A percentile compares a stretch with the other conserved stretches of the same genome.
Conservation (phyloP, 176 grass and related monocot species). For the Melocanna baccifera region DNA sequence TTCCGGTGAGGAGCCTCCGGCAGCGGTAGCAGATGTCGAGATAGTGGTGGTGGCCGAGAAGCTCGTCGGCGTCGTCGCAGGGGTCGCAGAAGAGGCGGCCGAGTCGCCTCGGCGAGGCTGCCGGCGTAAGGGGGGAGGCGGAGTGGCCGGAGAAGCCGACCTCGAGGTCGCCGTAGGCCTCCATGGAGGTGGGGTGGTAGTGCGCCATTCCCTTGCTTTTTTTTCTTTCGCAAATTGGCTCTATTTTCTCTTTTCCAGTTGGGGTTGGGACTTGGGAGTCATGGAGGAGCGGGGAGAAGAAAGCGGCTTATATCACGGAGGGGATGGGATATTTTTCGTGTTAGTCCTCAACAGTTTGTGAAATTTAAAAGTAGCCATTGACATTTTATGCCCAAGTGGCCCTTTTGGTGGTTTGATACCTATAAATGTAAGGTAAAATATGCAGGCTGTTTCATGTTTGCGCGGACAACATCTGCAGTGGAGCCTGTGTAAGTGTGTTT, state of each 20-base stretch:
- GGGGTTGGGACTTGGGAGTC: not conserved
- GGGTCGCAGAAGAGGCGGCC: slow-evolving; percentile 62
- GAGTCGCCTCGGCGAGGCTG: slow-evolving; percentile 21
- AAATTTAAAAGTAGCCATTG: not conserved
- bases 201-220: slow-evolving; percentile 21
- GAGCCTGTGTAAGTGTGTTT: too few species aligned
- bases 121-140: slow-evolving; percentile 25
- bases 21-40: slow-evolving; percentile 88
- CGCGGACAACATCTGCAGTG: not conserved
- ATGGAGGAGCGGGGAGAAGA: not conserved
- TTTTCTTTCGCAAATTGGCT: not conserved
- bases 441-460: not conserved
- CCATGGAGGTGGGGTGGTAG: slow-evolving; percentile 21
- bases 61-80: slow-evolving; percentile 36
- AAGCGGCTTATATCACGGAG: slow-evolving; percentile 17
- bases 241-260: not conserved
- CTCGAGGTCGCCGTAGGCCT: slow-evolving; percentile 52
- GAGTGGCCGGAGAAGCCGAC: slow-evolving; percentile 41
- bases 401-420: not conserved
- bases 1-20: slow-evolving; percentile 55
- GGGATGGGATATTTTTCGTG: not conserved
- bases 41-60: slow-evolving; percentile 65
- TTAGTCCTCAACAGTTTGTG: not conserved
- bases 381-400: not conserved
- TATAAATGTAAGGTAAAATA: not conserved